Evolutionary conservation across 192 early-diverging fungal species (phyloP), one percentile per base, ranked within the genome.

Genomic region (Gryganskiella cystojenkinii): DNA sequence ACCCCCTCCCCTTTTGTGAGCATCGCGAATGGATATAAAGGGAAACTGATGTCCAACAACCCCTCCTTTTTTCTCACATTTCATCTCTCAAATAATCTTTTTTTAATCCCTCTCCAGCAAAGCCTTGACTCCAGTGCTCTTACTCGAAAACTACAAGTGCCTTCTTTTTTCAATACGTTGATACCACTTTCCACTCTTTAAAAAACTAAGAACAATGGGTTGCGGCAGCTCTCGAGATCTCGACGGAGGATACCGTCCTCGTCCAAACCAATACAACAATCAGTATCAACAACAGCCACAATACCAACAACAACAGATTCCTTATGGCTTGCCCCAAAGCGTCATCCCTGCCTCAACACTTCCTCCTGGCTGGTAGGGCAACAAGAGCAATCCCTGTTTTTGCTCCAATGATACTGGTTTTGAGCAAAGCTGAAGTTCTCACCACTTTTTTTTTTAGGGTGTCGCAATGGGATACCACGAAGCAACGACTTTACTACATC

Each of bases 351-450:
- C 72, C 20, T 76, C 72, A 17, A 76, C 72, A 19, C 43, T 76
- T n/a, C 72, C 72, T 31, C 64, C 66, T 56, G 72, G 72, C 66
- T 76, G 65, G 65, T 76, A 67, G 22, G 63, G 25, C 17, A 10
- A 2, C 46, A 47, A 47, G 19, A 1, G 19, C 20, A 4, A 31
- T 19, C n/a, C 52, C 27, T n/a, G 20, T 25, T 0, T 19, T 4
- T 22, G 13, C 10, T 13, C 15, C 52, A 31, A 33, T 30, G 4
- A 9, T 4, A 28, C 24, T 14, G 1, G 27, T 9, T n/a, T n/a
- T n/a, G n/a, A n/a, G n/a, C n/a, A 50, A 50, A 4, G 24, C 7
- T 50, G 20, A 7, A n/a, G n/a, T 22, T 27, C 49, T 25, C 8
- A 33, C 6, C 11, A 11, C 19, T 11, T 31, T 45, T 6, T 50